Conservation (phyloP, 2,329 filamentous ascomycete species). For the Phyllosticta citrichinensis region DNA sequence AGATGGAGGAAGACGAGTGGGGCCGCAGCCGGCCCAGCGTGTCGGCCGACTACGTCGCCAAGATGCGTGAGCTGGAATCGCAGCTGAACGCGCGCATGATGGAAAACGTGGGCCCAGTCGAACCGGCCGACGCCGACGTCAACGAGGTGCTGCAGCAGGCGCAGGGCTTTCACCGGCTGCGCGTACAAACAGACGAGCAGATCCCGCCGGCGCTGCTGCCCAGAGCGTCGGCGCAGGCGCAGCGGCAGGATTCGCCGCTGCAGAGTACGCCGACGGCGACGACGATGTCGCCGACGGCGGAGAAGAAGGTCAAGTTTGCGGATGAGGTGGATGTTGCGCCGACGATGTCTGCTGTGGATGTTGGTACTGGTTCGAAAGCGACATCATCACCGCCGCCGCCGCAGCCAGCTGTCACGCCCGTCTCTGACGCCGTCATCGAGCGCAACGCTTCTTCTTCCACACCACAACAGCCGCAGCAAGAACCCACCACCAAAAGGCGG, state of each 20-base stretch:
- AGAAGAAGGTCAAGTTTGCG: conserved; percentile 59
- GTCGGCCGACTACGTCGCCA: conserved; percentile 62
- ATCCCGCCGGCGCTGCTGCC: conserved; percentile 6
- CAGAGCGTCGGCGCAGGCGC: conserved; percentile 7
- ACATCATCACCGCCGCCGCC: neutral
- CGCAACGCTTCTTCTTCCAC: conserved; percentile 13
- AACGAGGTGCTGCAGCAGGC: conserved; percentile 14
- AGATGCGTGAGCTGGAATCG: conserved; percentile 79
- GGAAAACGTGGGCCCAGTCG: conserved; percentile 47
- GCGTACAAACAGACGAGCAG: conserved; percentile 2
- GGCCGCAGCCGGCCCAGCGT: conserved; percentile 61
- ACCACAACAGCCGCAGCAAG: conserved; percentile 10
- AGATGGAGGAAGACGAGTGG: conserved; percentile 63
- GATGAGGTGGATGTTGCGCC: conserved; percentile 60
- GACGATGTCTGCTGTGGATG: conserved; percentile 3
- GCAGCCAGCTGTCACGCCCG: conserved; percentile 14
- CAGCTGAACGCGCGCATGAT: conserved; percentile 54
- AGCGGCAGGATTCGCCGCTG: conserved; percentile 3
- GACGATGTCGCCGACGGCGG: conserved; percentile 14
- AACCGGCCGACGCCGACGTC: conserved; percentile 27
- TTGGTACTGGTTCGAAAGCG: conserved; percentile 15
- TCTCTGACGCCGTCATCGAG: conserved; percentile 27
- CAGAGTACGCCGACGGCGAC: conserved; percentile 26
- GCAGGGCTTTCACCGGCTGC: conserved; percentile 4
- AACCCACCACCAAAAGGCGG: conserved; percentile 21